A percentile compares a stretch with the other conserved stretches of the same genome.
Conservation (phyloP, 768 basidiomycete genomes). For the Boletus subparvulus region DNA sequence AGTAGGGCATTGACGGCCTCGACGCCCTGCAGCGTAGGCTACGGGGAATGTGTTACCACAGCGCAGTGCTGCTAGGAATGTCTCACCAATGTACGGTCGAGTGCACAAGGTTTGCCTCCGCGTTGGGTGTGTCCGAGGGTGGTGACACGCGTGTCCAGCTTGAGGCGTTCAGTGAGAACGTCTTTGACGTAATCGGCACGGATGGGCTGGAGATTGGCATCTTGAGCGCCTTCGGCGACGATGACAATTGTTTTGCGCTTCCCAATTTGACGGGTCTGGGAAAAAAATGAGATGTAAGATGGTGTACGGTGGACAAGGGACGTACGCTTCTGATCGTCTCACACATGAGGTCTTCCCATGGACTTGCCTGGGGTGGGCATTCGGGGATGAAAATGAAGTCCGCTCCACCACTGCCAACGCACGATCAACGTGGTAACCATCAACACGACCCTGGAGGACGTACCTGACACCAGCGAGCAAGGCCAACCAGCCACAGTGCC, state of each 20-base stretch:
- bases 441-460: constrained; percentile 19
- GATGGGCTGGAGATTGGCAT: constrained; percentile 87
- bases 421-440: constrained; percentile 8
- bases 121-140: constrained; percentile 96
- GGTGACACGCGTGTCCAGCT: constrained; percentile 94
- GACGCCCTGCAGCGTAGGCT: constrained; percentile 96
- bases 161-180: constrained; percentile 80
- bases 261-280: constrained; percentile 83
- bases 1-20: constrained; percentile 90
- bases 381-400: constrained; percentile 99
- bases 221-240: constrained; percentile 94
- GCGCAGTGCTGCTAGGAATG: background rate
- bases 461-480: constrained; percentile 89
- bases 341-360: constrained; percentile 95
- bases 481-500: constrained; percentile 99
- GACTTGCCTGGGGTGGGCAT: constrained; percentile 69
- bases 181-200: constrained; percentile 88
- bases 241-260: constrained; percentile 99
- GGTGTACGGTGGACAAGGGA: constrained; percentile 4
- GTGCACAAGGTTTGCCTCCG: constrained; percentile 90
- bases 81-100: constrained; percentile 87
- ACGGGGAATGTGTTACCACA: constrained; percentile 2
- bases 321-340: constrained; percentile 73
- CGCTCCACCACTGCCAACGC: constrained; percentile 66
- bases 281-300: constrained; percentile 1